phyloP scores from a whole-genome alignment of 78 protist genomes.

The Parvularia atlantis region DNA sequence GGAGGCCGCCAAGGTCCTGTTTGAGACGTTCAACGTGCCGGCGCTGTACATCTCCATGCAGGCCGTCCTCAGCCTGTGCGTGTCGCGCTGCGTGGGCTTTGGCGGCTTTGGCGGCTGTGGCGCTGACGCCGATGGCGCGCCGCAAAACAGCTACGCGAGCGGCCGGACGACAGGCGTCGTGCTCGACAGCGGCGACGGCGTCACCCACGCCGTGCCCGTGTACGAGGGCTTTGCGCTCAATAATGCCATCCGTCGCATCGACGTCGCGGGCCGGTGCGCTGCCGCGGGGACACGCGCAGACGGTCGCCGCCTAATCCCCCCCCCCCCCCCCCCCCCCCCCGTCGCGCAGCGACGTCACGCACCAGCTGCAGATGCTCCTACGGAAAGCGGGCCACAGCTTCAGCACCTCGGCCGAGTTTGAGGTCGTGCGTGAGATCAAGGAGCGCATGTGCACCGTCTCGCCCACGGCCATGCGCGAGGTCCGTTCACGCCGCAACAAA shows the following conservation, averaged over 20 bases:
- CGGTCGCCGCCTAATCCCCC: too few species aligned
- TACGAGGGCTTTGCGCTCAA: constrained; percentile 86
- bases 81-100: constrained; percentile 79
- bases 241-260: constrained; percentile 76
- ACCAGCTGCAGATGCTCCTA: constrained; percentile 75
- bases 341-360: constrained; percentile 88
- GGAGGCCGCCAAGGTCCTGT: constrained; percentile 86
- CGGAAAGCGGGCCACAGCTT: constrained; percentile 85
- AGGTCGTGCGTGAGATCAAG: constrained; percentile 86
- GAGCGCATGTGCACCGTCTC: constrained; percentile 72
- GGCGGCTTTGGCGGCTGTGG: constrained; percentile 93
- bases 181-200: constrained; percentile 96
- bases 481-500: too few species aligned
- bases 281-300: too few species aligned
- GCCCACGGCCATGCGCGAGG: too few species aligned
- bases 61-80: constrained; percentile 83
- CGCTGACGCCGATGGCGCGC: constrained; percentile 87
- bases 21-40: constrained; percentile 94
- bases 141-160: constrained; percentile 84
- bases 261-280: constrained; percentile 89
- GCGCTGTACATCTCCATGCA: constrained; percentile 66
- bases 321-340: too few species aligned
- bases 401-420: constrained; percentile 91
- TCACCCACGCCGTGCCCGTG: constrained; percentile 87
- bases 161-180: constrained; percentile 91